phyloP scores from a whole-genome alignment of 805 yeast genomes.

The Yarrowia sp. region DNA sequence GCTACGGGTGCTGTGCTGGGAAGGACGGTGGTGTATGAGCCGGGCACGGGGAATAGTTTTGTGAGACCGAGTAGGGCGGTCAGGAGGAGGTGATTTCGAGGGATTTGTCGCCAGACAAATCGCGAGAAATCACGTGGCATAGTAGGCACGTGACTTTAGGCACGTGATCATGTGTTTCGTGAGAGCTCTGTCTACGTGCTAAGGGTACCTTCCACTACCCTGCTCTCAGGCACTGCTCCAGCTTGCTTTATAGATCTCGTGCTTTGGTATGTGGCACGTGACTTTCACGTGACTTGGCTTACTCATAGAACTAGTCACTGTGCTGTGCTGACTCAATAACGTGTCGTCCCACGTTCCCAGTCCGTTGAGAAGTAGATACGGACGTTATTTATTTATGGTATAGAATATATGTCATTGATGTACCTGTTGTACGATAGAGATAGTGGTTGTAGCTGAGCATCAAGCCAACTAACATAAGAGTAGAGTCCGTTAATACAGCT shows the following conservation, averaged over 20 bases:
- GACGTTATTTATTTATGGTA: conserved; percentile 21
- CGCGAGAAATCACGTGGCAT: not conserved
- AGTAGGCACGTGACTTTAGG: not conserved
- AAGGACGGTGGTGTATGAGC: conserved; percentile 38
- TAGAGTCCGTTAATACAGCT: too few relatives aligned
- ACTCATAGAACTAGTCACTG: not conserved
- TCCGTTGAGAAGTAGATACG: not conserved
- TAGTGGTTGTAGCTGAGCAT: too few relatives aligned
- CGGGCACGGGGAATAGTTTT: conserved; percentile 33
- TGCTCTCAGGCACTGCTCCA: too few relatives aligned
- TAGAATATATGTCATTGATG: not conserved
- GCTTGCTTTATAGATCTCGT: too few relatives aligned
- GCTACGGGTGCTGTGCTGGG: conserved; percentile 40
- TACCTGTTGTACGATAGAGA: too few relatives aligned
- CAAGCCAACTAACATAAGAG: too few relatives aligned
- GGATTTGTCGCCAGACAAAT: not conserved
- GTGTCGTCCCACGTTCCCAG: too few relatives aligned
- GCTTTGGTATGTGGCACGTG: not conserved
- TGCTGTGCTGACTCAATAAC: too few relatives aligned
- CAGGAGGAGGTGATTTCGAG: conserved; percentile 3
- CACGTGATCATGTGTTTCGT: not conserved
- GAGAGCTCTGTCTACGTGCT: too few relatives aligned
- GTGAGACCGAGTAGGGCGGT: conserved; percentile 38
- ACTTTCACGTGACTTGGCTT: not conserved
- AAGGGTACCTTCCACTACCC: too few relatives aligned